Percentiles rank a stretch among this genome's conserved stretches.
Evolutionary conservation across 495 filamentous ascomycete genomes (phyloP).

Genomic region (Poronia punctata): DNA sequence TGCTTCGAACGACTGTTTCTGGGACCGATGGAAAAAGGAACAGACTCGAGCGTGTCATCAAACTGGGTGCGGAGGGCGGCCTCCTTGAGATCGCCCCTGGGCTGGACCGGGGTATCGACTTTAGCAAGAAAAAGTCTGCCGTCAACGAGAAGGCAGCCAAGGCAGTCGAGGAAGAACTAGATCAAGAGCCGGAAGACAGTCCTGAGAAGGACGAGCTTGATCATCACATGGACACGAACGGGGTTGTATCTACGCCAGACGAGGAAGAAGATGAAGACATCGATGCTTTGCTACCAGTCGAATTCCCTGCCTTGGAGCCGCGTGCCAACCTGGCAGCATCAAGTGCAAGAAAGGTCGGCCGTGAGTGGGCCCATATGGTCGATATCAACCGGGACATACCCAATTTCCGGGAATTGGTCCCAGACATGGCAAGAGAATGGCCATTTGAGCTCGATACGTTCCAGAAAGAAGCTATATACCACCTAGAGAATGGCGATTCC

Average conservation of each 20-base stretch:
- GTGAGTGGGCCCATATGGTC: conserved; percentile 97
- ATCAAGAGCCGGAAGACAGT: conserved; percentile 53
- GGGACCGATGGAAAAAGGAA: conserved; percentile 32
- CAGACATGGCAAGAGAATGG: conserved; percentile 93
- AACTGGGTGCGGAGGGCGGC: conserved; percentile 67
- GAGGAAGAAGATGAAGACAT: conserved; percentile 65
- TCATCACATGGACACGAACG: conserved; percentile 31
- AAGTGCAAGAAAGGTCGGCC: conserved; percentile 63
- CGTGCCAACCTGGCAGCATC: conserved; percentile 64
- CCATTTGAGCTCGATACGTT: conserved; percentile 97
- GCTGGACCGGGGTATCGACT: conserved; percentile 69
- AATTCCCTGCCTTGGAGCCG: conserved; percentile 90
- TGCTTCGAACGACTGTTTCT: conserved; percentile 29
- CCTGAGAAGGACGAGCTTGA: conserved; percentile 38
- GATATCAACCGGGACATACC: conserved; percentile 84
- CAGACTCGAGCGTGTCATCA: conserved; percentile 72
- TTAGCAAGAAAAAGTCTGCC: conserved; percentile 54
- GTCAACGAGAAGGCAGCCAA: conserved; percentile 50
- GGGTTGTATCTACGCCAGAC: conserved; percentile 33
- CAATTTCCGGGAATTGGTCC: conserved; percentile 89
- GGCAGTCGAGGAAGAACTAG: conserved; percentile 67
- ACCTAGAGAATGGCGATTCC: conserved; percentile 92
- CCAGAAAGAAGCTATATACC: conserved; percentile 97
- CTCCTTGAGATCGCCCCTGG: conserved; percentile 80
- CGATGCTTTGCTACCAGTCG: conserved; percentile 81